These are phyloP conservation scores for Aspergillus viridinutans DNA, from an alignment of 2,329 filamentous ascomycete species.

Conservation along the genomic window DNA sequence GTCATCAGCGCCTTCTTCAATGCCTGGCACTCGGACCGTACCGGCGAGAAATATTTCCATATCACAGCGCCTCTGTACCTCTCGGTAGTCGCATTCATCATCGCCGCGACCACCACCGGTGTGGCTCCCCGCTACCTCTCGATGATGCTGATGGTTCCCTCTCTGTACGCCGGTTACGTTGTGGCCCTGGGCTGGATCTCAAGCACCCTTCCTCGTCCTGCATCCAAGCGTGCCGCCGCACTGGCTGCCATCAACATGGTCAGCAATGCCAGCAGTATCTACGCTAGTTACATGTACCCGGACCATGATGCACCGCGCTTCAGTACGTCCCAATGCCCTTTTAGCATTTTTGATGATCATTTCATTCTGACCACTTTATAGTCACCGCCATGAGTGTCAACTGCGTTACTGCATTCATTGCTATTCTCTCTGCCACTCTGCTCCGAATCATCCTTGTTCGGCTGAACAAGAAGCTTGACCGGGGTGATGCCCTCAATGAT, in stretches of 20 bases:
- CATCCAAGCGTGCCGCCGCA: constrained; percentile 68
- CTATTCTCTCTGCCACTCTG: constrained; percentile 59
- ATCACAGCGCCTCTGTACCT: constrained; percentile 59
- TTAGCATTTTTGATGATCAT: constrained; percentile 27
- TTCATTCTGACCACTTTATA: constrained; percentile 12
- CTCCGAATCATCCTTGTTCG: constrained; percentile 60
- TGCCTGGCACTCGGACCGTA: constrained; percentile 67
- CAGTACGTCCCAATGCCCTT: constrained; percentile 33
- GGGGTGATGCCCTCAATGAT: constrained; percentile 50
- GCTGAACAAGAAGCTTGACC: constrained; percentile 66
- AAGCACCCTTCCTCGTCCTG: constrained; percentile 69
- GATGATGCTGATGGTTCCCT: constrained; percentile 68
- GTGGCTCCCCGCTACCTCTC: constrained; percentile 62
- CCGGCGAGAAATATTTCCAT: constrained; percentile 68
- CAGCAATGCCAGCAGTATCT: constrained; percentile 66
- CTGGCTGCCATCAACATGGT: constrained; percentile 73
- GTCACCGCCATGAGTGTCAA: constrained; percentile 65
- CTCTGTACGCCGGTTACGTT: constrained; percentile 63
- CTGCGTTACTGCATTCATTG: constrained; percentile 60
- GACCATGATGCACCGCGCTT: constrained; percentile 41
- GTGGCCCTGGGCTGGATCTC: constrained; percentile 70
- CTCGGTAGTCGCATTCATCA: constrained; percentile 61
- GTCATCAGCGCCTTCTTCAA: constrained; percentile 61
- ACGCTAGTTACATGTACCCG: constrained; percentile 65
- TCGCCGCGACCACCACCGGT: constrained; percentile 59